Base-by-base conservation (phyloP, 352 stramenopile species). In the Pilasporangium apinafurcum region DNA sequence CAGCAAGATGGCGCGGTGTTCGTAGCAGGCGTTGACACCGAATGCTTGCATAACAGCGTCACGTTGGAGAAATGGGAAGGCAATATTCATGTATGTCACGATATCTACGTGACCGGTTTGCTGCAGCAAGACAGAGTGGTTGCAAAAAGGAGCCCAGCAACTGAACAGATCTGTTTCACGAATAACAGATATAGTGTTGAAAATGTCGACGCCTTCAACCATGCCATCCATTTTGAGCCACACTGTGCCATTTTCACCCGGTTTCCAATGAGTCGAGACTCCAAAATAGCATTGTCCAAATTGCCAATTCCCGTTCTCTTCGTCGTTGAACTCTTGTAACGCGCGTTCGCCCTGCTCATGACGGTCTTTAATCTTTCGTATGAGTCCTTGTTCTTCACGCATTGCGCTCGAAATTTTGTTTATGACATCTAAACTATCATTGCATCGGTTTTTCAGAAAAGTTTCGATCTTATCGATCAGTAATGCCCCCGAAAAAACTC, bases 151-250 rank as follows among this genome's bases (percentile, higher is more conserved):
- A 9, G 68, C 71, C 80, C 80, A 92, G 25, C 73, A 49, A 14
- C 56, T 72, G 48, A 81, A 92, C 9, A 90, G 51, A 35, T 92
- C 77, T 13, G 83, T 85, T 46, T 92, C 80, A 3, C 75, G 69
- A n/a, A 92, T 83, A 6, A 92, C 80, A 0, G 80, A 69, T 17
- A 92, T 64, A 3, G 77, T 83, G 51, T 87, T 85, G 58, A 92
- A 90, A 13, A 90, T 73, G 43, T 92, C 77, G 17, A 87, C 80
- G 8, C 71, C 75, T 48, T 92, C 77, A 7, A 86, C 67, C 9
- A 83, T 51, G 5, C 77, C 77, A 39, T 92, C 77, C 2, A 92
- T 54, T 27, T 92, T 92, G 34, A 92, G 66, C 77, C 80, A 92
- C 13, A 90, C 60, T 0, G 80, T 90, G 2, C 76, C 80, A 24